phyloP scores from a whole-genome alignment of 495 filamentous ascomycete genomes.

The Trichoderma gamsii region DNA sequence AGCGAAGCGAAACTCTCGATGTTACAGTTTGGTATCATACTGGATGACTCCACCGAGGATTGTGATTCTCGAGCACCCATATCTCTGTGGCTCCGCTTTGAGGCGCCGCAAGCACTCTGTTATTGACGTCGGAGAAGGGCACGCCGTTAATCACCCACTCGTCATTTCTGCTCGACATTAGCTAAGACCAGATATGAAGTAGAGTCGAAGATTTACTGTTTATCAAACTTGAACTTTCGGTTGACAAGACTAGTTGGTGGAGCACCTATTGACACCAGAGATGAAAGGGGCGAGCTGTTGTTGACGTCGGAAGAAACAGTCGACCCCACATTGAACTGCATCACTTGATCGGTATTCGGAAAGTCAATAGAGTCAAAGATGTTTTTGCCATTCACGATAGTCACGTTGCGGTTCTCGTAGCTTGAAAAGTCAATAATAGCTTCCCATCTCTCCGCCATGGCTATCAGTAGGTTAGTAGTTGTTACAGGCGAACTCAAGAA shows the following conservation, averaged over 20 bases:
- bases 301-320: constrained; percentile 21
- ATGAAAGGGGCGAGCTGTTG: not conserved
- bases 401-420: constrained; percentile 45
- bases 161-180: constrained; percentile 2
- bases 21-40: not conserved
- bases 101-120: constrained; percentile 47
- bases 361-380: constrained; percentile 42
- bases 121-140: constrained; percentile 42
- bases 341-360: constrained; percentile 43
- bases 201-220: not conserved
- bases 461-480: constrained; percentile 33
- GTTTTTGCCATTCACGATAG: constrained; percentile 31
- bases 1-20: not conserved
- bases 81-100: constrained; percentile 42
- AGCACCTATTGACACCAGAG: constrained; percentile 29
- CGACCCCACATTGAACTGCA: constrained; percentile 45
- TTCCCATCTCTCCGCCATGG: constrained; percentile 53
- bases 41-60: constrained; percentile 46
- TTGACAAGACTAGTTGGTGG: constrained; percentile 33
- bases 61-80: constrained; percentile 45
- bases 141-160: constrained; percentile 48
- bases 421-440: constrained; percentile 47
- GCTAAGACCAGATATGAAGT: not conserved
- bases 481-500: constrained; percentile 34
- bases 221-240: constrained; percentile 31